Evolutionary conservation across 768 basidiomycete species (phyloP).

Genomic region (Pleurotus salmoneostramineus): DNA sequence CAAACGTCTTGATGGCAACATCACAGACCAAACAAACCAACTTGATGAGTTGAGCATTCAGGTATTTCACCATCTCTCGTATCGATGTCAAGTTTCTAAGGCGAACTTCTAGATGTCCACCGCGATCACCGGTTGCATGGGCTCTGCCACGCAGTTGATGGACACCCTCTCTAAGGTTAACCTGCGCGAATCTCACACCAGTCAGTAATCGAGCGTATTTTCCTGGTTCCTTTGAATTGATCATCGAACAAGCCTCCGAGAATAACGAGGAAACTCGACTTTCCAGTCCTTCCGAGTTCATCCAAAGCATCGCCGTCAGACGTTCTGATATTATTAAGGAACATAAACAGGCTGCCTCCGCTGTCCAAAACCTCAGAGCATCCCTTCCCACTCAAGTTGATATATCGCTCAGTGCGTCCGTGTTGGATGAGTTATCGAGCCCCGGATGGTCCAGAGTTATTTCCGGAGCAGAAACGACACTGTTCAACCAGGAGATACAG

Average conservation of each 20-base stretch:
- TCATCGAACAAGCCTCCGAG: too few species aligned
- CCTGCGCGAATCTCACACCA: neutral
- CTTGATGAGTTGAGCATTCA: conserved; percentile 18
- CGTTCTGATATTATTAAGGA: too few species aligned
- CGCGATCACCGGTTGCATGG: neutral
- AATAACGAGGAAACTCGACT: too few species aligned
- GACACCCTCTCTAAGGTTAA: neutral
- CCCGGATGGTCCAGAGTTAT: neutral
- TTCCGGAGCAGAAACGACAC: conserved; percentile 9
- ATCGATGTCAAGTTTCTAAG: too few species aligned
- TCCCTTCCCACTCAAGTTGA: too few species aligned
- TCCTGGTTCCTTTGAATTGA: neutral
- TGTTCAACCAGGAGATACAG: too few species aligned
- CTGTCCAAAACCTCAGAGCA: too few species aligned
- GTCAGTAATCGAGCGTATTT: neutral
- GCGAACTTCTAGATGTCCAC: neutral
- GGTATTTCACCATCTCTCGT: neutral
- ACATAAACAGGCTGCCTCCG: too few species aligned
- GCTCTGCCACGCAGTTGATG: neutral
- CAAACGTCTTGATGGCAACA: conserved; percentile 15
- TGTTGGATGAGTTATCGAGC: neutral
- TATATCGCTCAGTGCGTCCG: neutral
- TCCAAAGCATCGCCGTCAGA: too few species aligned
- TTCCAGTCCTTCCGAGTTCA: too few species aligned
- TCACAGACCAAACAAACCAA: conserved; percentile 16